Evolutionary conservation across 345 rosid species (phyloP).

Genomic region (Pugionium cornutum): DNA sequence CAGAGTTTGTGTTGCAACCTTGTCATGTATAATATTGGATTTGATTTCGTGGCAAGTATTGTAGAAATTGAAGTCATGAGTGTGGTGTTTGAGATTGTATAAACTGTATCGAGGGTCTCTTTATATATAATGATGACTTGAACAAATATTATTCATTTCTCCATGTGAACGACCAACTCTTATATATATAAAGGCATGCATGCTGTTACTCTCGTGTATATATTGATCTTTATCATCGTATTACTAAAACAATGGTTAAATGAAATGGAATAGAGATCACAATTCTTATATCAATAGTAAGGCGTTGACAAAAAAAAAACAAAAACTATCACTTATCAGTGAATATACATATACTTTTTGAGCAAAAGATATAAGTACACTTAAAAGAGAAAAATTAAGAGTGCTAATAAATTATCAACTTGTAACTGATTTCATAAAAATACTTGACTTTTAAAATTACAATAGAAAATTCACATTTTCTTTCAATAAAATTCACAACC

Average conservation of each 20-base stretch:
- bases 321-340: no score
- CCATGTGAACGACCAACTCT: constrained; percentile 9
- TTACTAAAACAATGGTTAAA: background rate
- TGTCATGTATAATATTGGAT: constrained; percentile 11
- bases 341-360: no score
- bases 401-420: no score
- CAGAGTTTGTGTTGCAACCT: constrained; percentile 15
- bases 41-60: background rate
- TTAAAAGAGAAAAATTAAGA: no score
- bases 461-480: no score
- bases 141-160: background rate
- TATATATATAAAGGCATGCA: constrained; percentile 3
- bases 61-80: background rate
- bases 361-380: no score
- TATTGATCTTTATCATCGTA: background rate
- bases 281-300: no score
- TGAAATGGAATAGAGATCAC: no score
- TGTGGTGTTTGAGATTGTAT: constrained; percentile 8
- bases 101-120: constrained; percentile 16
- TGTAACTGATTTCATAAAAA: no score
- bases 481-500: no score
- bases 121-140: constrained; percentile 9
- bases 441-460: no score
- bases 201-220: background rate
- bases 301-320: no score